Conservation (phyloP, 805 yeast genomes). For the Lachancea thermotolerans region DNA sequence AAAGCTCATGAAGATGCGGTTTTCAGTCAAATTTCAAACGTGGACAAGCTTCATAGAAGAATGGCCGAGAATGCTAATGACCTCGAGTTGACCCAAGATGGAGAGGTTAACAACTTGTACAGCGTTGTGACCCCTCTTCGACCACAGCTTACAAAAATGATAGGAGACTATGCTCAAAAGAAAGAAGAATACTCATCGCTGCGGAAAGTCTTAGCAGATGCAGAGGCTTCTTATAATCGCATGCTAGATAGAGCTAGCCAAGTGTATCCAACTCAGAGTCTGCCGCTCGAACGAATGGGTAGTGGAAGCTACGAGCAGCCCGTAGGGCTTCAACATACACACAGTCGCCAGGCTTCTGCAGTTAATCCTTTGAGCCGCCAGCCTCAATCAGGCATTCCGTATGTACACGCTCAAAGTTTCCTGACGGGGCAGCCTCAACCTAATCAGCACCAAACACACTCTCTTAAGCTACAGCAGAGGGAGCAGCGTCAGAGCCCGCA, state of each 20-base stretch:
- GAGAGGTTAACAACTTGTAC: slow-evolving; percentile 67
- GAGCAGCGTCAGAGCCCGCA: neutral
- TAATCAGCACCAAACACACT: neutral
- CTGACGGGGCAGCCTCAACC: neutral
- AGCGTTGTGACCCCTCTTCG: slow-evolving; percentile 67
- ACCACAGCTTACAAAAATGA: slow-evolving; percentile 62
- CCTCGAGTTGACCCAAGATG: slow-evolving; percentile 41
- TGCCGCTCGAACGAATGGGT: neutral
- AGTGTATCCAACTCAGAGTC: neutral
- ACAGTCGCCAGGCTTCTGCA: neutral
- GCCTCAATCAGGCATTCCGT: neutral
- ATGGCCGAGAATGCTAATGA: slow-evolving; percentile 29
- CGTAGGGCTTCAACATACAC: neutral
- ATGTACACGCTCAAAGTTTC: slow-evolving; percentile 4
- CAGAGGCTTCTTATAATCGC: slow-evolving; percentile 62
- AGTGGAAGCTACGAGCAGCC: too few species aligned
- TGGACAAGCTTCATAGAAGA: slow-evolving; percentile 52
- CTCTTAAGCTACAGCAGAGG: slow-evolving; percentile 1
- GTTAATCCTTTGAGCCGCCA: neutral
- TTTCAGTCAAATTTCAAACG: slow-evolving; percentile 47
- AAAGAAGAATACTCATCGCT: slow-evolving; percentile 71
- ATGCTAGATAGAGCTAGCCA: slow-evolving; percentile 46
- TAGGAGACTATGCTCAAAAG: slow-evolving; percentile 71
- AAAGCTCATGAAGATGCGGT: slow-evolving; percentile 45
- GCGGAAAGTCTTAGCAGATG: slow-evolving; percentile 62